phyloP scores from a whole-genome alignment of 2,329 filamentous ascomycete species.

The Clonostachys chloroleuca region DNA sequence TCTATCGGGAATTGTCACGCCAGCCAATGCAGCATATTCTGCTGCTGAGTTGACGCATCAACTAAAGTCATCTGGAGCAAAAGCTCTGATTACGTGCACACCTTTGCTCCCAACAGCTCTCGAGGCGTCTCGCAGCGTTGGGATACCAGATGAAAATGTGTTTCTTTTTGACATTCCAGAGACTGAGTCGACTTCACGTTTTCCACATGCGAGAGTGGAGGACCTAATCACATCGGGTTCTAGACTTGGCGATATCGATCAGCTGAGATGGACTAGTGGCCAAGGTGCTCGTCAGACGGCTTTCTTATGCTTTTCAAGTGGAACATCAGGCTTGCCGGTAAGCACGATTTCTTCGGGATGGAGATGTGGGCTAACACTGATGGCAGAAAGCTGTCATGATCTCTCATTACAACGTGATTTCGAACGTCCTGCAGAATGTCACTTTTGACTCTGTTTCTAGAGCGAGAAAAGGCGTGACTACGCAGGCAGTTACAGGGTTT shows the following conservation, averaged over 20 bases:
- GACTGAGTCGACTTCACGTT: conserved; percentile 21
- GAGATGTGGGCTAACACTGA: not conserved
- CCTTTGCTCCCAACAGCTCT: conserved; percentile 61
- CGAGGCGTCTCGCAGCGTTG: conserved; percentile 57
- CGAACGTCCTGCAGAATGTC: conserved; percentile 64
- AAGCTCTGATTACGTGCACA: conserved; percentile 67
- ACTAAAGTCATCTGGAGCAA: conserved; percentile 63
- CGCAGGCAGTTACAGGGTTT: conserved; percentile 55
- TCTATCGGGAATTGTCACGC: conserved; percentile 68
- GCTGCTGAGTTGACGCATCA: conserved; percentile 67
- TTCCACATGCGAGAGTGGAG: conserved; percentile 54
- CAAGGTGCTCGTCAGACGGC: conserved; percentile 66
- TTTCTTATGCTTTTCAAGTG: conserved; percentile 76
- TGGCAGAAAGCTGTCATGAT: conserved; percentile 78
- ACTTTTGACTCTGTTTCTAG: conserved; percentile 33
- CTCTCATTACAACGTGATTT: conserved; percentile 73
- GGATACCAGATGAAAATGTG: conserved; percentile 59
- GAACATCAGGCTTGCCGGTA: conserved; percentile 74
- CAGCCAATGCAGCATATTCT: conserved; percentile 73
- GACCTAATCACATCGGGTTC: conserved; percentile 60
- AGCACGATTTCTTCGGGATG: conserved; percentile 9
- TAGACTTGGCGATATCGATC: conserved; percentile 46
- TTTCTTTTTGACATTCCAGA: conserved; percentile 67
- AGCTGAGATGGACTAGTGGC: conserved; percentile 56
- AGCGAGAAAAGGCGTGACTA: conserved; percentile 33